Percentiles rank a stretch among this genome's conserved stretches.
Evolutionary conservation across 2,329 filamentous ascomycete species (phyloP).

Genomic region (Karstenula rhodostoma): DNA sequence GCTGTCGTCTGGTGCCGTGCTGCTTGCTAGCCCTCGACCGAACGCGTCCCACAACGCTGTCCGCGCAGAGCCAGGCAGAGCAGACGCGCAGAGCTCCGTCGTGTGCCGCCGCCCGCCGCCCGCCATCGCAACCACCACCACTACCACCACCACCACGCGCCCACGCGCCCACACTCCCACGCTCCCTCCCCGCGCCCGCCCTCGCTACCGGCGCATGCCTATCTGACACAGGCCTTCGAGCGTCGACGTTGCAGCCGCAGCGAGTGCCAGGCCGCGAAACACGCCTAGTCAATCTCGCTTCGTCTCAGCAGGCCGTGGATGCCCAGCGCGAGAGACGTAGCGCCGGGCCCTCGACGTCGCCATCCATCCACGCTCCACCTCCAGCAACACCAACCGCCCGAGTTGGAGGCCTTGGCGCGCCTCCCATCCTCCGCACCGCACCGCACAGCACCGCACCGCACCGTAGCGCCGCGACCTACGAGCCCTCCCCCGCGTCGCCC

Average conservation of each 20-base stretch:
- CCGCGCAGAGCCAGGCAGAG: no score
- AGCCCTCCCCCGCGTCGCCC: conserved; percentile 15
- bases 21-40: no score
- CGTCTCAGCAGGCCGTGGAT: conserved; percentile 43
- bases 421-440: conserved; percentile 20
- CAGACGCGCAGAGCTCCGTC: neutral
- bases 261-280: conserved; percentile 36
- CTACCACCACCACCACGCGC: neutral
- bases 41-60: no score
- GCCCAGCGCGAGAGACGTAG: conserved; percentile 24
- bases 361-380: conserved; percentile 27
- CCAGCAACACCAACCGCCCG: conserved; percentile 17
- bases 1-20: no score
- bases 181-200: conserved; percentile 4
- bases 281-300: conserved; percentile 49
- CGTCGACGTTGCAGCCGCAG: conserved; percentile 24
- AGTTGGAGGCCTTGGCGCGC: conserved; percentile 36
- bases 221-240: conserved; percentile 32
- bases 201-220: conserved; percentile 17
- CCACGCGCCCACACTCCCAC: conserved; percentile 7
- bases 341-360: conserved; percentile 19
- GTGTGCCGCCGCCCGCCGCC: conserved; percentile 5
- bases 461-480: conserved; percentile 9
- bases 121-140: neutral
- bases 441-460: conserved; percentile 13